A percentile compares a stretch with the other conserved stretches of the same genome.
Conservation (phyloP, 768 basidiomycete species). For the Termitomyces sp. region DNA sequence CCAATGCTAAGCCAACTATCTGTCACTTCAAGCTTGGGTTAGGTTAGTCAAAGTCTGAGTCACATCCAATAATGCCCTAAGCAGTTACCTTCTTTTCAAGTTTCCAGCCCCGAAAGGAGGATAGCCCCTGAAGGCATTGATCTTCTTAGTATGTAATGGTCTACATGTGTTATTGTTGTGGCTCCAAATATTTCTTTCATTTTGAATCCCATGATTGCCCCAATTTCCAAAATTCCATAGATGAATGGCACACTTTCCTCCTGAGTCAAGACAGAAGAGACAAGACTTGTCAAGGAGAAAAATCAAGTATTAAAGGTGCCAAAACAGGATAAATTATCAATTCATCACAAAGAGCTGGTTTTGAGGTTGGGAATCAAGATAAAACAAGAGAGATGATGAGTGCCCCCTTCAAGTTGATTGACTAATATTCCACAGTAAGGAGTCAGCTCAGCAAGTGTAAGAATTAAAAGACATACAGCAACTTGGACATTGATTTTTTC, state of each 20-base stretch:
- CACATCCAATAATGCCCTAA: no score
- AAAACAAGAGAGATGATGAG: not conserved
- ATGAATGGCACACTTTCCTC: not conserved
- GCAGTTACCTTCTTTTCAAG: no score
- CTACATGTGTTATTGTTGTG: not conserved
- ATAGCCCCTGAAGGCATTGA: no score
- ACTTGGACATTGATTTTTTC: not conserved
- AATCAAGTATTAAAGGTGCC: not conserved
- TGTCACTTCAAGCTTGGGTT: no score
- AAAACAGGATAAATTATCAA: not conserved
- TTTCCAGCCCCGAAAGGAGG: no score
- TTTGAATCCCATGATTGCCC: not conserved
- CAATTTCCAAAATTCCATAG: not conserved
- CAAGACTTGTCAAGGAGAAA: not conserved
- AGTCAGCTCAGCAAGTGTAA: not conserved
- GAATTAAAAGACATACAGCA: not conserved
- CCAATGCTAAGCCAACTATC: no score
- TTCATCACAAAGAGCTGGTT: not conserved
- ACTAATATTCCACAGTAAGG: not conserved
- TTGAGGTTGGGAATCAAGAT: not conserved
- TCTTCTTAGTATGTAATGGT: not conserved
- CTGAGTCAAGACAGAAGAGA: not conserved
- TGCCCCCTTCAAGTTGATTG: not conserved
- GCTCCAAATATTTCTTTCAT: not conserved
- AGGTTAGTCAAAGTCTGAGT: no score